Evolutionary conservation across 805 yeast genomes (phyloP).

Genomic region (Yamadazyma scolyti): DNA sequence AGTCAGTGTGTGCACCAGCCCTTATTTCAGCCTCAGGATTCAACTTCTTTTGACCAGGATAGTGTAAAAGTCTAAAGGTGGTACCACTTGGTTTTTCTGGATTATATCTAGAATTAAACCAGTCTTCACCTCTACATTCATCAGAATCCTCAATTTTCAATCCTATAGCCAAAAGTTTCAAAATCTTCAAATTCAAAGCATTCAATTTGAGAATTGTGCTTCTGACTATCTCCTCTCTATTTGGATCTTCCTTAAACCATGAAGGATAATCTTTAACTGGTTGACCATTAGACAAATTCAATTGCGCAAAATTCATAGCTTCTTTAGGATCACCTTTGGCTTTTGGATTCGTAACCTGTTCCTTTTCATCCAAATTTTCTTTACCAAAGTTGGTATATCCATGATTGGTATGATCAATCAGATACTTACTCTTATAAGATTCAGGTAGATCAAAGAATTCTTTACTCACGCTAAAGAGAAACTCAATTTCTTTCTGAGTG

Average conservation of each 20-base stretch:
- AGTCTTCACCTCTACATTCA: conserved; percentile 37
- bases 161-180: conserved; percentile 58
- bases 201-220: conserved; percentile 42
- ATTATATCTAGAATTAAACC: conserved; percentile 63
- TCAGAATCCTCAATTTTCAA: conserved; percentile 51
- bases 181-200: conserved; percentile 44
- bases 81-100: conserved; percentile 54
- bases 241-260: conserved; percentile 40
- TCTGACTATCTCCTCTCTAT: conserved; percentile 40
- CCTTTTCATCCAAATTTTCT: conserved; percentile 45
- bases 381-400: conserved; percentile 57
- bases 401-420: conserved; percentile 53
- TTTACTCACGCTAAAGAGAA: conserved; percentile 46
- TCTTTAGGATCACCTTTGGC: conserved; percentile 59
- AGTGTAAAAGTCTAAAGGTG: conserved; percentile 66
- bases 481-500: conserved; percentile 49
- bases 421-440: conserved; percentile 46
- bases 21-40: conserved; percentile 55
- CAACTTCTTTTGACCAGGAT: conserved; percentile 55
- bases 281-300: conserved; percentile 48
- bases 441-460: conserved; percentile 49
- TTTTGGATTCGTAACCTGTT: too few relatives aligned
- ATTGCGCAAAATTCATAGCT: conserved; percentile 63
- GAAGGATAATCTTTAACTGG: conserved; percentile 44
- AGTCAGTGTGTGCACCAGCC: conserved; percentile 88